Conservation (phyloP, 1,284 basidiomycete genomes). For the Moesziomyces globuligerus region DNA sequence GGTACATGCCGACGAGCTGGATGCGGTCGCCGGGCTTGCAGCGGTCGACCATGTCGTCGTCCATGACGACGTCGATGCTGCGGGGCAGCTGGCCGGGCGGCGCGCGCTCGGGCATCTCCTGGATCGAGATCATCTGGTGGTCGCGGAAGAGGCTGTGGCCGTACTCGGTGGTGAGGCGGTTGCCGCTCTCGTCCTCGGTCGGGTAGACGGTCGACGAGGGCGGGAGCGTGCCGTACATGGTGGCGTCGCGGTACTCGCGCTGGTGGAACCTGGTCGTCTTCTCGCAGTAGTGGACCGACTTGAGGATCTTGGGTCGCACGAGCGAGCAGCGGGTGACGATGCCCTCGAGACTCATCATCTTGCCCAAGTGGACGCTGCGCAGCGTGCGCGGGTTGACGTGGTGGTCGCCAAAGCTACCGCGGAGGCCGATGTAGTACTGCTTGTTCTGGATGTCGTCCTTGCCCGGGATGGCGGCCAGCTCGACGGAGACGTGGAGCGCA, state of each 20-base stretch:
- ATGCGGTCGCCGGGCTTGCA: constrained; percentile 98
- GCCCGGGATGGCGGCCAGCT: constrained; percentile 79
- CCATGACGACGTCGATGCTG: constrained; percentile 93
- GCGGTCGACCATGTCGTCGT: constrained; percentile 95
- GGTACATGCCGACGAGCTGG: constrained; percentile 94
- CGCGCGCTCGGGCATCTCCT: constrained; percentile 99
- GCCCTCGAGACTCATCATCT: constrained; percentile 96
- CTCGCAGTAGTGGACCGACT: constrained; percentile 94
- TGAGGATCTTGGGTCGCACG: constrained; percentile 97
- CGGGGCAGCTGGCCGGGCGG: constrained; percentile 96
- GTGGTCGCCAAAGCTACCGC: constrained; percentile 98
- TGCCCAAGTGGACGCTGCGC: constrained; percentile 85
- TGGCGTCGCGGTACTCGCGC: constrained; percentile 91
- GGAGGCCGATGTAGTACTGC: constrained; percentile 81
- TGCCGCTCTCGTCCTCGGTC: constrained; percentile 88
- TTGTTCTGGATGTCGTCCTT: constrained; percentile 86
- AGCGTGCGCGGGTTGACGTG: constrained; percentile 95
- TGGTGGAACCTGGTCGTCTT: constrained; percentile 85
- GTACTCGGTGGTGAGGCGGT: constrained; percentile 88
- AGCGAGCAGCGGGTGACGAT: constrained; percentile 97
- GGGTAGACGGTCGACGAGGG: constrained; percentile 72
- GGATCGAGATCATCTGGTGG: constrained; percentile 96
- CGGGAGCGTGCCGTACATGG: constrained; percentile 79
- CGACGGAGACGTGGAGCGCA: constrained; percentile 80
- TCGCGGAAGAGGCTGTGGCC: constrained; percentile 92